A percentile compares a stretch with the other conserved stretches of the same genome.
Conservation (phyloP, 2,329 filamentous ascomycete species). For the Alternaria conjuncta region DNA sequence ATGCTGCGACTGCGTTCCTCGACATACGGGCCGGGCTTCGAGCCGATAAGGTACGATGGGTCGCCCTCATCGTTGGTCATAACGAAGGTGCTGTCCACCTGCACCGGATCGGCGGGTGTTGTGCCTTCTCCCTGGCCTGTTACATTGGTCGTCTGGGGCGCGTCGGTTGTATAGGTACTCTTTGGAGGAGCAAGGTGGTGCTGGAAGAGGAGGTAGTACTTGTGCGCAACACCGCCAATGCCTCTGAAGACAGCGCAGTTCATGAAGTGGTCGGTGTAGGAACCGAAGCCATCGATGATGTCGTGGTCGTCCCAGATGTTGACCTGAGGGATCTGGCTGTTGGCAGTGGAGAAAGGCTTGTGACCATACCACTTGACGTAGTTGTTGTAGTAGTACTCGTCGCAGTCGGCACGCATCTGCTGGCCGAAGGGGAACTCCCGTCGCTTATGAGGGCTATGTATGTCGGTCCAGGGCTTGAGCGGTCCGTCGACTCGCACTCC, state of each 20-base stretch:
- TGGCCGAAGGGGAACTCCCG: slow-evolving; percentile 70
- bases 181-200: slow-evolving; percentile 82
- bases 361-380: slow-evolving; percentile 73
- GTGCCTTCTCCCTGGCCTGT: slow-evolving; percentile 62
- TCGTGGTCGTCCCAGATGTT: slow-evolving; percentile 72
- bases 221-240: slow-evolving; percentile 64
- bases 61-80: slow-evolving; percentile 64
- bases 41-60: slow-evolving; percentile 78
- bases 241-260: slow-evolving; percentile 68
- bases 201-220: slow-evolving; percentile 71
- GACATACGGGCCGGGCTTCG: slow-evolving; percentile 72
- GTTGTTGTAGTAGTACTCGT: slow-evolving; percentile 68
- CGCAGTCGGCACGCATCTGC: slow-evolving; percentile 63
- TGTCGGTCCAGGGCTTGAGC: slow-evolving; percentile 69
- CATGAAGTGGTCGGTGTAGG: slow-evolving; percentile 72
- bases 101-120: slow-evolving; percentile 68
- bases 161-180: slow-evolving; percentile 84
- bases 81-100: slow-evolving; percentile 78
- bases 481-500: slow-evolving; percentile 86
- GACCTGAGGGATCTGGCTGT: slow-evolving; percentile 68
- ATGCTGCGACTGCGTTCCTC: slow-evolving; percentile 66
- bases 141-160: slow-evolving; percentile 58
- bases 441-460: slow-evolving; percentile 66
- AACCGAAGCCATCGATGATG: slow-evolving; percentile 72
- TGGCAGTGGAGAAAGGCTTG: slow-evolving; percentile 65